Evolutionary conservation across 2,329 filamentous ascomycete species (phyloP).

Genomic region (Cercospora nicotianae): DNA sequence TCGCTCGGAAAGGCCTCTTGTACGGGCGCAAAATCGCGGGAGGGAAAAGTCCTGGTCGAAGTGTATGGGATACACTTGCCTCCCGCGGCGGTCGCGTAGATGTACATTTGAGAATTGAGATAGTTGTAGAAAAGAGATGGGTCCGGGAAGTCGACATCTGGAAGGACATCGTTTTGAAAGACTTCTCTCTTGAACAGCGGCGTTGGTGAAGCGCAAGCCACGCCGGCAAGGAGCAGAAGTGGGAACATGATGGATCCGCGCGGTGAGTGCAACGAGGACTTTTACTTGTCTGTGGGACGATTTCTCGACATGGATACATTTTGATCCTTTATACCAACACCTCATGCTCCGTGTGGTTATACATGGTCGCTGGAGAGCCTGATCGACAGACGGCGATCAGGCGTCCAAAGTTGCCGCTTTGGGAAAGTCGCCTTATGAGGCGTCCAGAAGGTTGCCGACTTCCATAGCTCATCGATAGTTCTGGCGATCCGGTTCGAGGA

Average conservation of each 20-base stretch:
- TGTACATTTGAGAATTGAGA: not conserved
- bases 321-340: not conserved
- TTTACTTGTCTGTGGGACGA: not conserved
- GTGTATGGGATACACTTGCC: not conserved
- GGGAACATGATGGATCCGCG: not conserved
- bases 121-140: not conserved
- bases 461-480: not conserved
- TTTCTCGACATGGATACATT: not conserved
- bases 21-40: not conserved
- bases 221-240: not conserved
- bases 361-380: not conserved
- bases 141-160: not conserved
- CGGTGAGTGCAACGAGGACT: not conserved
- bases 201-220: not conserved
- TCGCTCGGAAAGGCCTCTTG: not conserved
- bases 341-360: not conserved
- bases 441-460: not conserved
- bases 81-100: not conserved
- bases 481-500: too few relatives aligned
- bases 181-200: not conserved
- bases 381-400: not conserved
- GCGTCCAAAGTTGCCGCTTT: not conserved
- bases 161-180: not conserved
- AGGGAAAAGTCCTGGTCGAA: not conserved
- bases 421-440: not conserved